Evolutionary conservation across 495 filamentous ascomycete genomes (phyloP), one percentile per base, ranked within the genome.

Genomic region (Sporormia fimetaria): DNA sequence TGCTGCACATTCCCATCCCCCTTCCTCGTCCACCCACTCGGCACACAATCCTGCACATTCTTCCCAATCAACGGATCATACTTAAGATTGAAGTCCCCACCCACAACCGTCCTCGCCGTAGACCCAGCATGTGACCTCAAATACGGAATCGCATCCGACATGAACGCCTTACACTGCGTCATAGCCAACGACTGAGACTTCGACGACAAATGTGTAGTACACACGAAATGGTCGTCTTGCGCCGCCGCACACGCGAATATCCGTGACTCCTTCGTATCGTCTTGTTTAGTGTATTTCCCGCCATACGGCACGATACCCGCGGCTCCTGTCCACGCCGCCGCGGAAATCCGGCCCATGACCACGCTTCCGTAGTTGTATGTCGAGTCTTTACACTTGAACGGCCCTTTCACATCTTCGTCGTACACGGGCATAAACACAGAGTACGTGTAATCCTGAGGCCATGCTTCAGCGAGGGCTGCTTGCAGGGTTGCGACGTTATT

Each of bases 361-460:
- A 22, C 36, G 21, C 24, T 45, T 11, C 42, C 42, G 26, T 45
- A 45, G 16, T 41, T 11, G 24, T 16, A 21, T n/a, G n/a, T n/a
- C 12, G 35, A 10, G 28, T 45, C 20, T 16, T 45, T 45, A 24
- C 42, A 39, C 35, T 31, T 40, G 21, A 40, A 45, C 22, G 40
- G 18, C 21, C 5, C 25, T 8, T 7, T 27, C 22, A 23, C 30
- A 17, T 23, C 3, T 27, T 40, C 31, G 20, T 45, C 33, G 12
- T 40, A 10, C 36, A 36, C 42, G 3, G 42, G 42, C 35, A 39
- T 29, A 24, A 45, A 45, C 11, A 40, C 42, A n/a, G 10, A 21
- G 35, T 45, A 45, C 24, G 42, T 45, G 28, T 45, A 40, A 32
- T 45, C 42, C 4, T 5, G 23, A 5, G 42, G 42, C 42, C 42